phyloP scores from a whole-genome alignment of 345 rosid species.

The Ailanthus altissimus region DNA sequence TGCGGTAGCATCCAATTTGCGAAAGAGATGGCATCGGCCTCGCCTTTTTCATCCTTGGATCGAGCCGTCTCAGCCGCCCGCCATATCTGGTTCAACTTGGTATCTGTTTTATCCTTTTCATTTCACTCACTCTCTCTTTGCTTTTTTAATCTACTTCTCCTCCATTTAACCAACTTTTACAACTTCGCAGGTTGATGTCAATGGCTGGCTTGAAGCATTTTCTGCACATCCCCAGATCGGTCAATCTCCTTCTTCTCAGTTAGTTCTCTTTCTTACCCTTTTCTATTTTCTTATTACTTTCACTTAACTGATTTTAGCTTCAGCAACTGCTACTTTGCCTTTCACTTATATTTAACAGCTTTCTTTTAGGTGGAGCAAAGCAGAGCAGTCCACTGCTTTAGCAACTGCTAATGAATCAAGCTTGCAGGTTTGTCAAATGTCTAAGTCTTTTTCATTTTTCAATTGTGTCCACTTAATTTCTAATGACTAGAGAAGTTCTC shows the following conservation, averaged over 20 bases:
- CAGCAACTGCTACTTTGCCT: not conserved
- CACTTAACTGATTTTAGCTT: not conserved
- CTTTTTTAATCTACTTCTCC: not conserved
- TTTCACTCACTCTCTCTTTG: not conserved
- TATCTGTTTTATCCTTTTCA: conserved; percentile 16
- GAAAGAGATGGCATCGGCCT: conserved; percentile 53
- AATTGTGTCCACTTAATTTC: not conserved
- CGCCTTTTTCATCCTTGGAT: conserved; percentile 59
- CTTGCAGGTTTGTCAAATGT: conserved; percentile 48
- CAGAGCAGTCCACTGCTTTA: conserved; percentile 86
- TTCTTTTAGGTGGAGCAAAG: conserved; percentile 58
- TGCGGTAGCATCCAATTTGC: conserved; percentile 84
- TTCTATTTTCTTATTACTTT: not conserved
- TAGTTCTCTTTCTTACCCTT: conserved; percentile 25
- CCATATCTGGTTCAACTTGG: conserved; percentile 80
- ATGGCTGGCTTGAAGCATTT: conserved; percentile 91
- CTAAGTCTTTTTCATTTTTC: not conserved
- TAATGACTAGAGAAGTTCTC: not conserved
- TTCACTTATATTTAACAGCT: not conserved
- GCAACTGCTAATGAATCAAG: conserved; percentile 71
- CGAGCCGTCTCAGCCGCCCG: conserved; percentile 57
- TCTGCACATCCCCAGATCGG: conserved; percentile 93
- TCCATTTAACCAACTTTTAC: not conserved
- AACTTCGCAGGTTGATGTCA: conserved; percentile 56
- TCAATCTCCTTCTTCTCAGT: conserved; percentile 51